Base-by-base conservation (phyloP, 2,329 filamentous ascomycete species). In the Amauroascus verrucosus region DNA sequence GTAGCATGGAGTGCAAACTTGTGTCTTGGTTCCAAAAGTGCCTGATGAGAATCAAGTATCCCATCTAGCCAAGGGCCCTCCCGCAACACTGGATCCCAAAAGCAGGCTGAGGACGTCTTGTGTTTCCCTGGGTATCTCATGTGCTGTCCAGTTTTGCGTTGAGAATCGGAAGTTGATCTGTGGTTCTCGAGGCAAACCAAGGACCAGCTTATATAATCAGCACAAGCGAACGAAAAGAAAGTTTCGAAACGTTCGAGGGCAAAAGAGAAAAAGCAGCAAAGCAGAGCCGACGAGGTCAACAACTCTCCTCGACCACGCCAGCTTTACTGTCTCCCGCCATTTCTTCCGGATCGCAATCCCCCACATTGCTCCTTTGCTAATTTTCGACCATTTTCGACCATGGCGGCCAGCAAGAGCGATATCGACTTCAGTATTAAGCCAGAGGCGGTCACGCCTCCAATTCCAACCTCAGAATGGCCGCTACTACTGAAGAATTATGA, bases 401-500 rank as follows among this genome's bases (percentile, higher is more conserved):
- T 65, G 64, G 67, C 67, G 61, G 64, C 64, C 60, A 66, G 74
- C 64, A 74, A 74, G 63, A 73, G 76, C 67, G 83, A 86, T 68
- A 79, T 81, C 65, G 85, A 91, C 65, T 88, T 87, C 71, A 79
- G 80, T 71, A 96, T 98, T 77, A 95, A 96, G 82, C 93, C 93
- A 54, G 84, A 94, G 77, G 83, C 86, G 65, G 77, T 80, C 61
- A 82, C 84, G 65, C 86, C 89, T 61, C 76, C 82, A 56, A 77
- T 94, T 64, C 84, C 94, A 73, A 94, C 88, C 63, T 90, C 85
- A 76, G 80, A 83, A 70, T 96, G 89, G 88, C 93, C 93, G 64
- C 78, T 97, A 65, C 79, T 97, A 65, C 80, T 97, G 67, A 95
- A 95, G 78, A 95, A 96, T 77, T 97, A 94, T 75, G 86, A 89